These are phyloP conservation scores for Fusarium torreyae DNA, from an alignment of 2,329 filamentous ascomycete species.

Conservation along the genomic window DNA sequence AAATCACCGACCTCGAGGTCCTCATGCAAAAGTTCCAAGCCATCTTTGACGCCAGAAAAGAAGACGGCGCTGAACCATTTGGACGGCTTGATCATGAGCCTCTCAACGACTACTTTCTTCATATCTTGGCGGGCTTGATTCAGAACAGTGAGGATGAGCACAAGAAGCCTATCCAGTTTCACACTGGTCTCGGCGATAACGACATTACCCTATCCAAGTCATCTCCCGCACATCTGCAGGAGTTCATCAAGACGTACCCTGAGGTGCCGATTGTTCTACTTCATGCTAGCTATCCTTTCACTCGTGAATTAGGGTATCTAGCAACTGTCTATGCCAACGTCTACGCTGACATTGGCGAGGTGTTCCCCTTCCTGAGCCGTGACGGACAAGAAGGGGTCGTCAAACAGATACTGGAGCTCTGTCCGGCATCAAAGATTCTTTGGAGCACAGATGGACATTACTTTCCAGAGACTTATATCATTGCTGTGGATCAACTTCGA, in stretches of 20 bases:
- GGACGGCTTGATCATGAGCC: slow-evolving; percentile 73
- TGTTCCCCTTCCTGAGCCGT: slow-evolving; percentile 83
- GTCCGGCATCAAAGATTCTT: slow-evolving; percentile 80
- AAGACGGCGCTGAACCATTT: slow-evolving; percentile 52
- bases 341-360: slow-evolving; percentile 86
- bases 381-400: slow-evolving; percentile 81
- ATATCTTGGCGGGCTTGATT: slow-evolving; percentile 73
- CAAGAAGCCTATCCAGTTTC: slow-evolving; percentile 85
- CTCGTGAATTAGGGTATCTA: slow-evolving; percentile 82
- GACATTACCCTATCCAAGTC: slow-evolving; percentile 79
- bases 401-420: slow-evolving; percentile 81
- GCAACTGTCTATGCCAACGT: slow-evolving; percentile 84
- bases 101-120: slow-evolving; percentile 80
- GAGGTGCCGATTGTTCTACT: slow-evolving; percentile 82
- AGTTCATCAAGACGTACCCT: slow-evolving; percentile 78
- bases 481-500: slow-evolving; percentile 80
- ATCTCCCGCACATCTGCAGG: slow-evolving; percentile 82
- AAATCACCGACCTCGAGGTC: slow-evolving; percentile 59
- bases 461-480: slow-evolving; percentile 82
- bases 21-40: slow-evolving; percentile 57
- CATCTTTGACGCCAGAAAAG: slow-evolving; percentile 52
- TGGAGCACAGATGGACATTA: slow-evolving; percentile 88
- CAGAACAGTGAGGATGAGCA: slow-evolving; percentile 58
- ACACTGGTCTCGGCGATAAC: slow-evolving; percentile 86
- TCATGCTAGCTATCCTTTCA: slow-evolving; percentile 87